Base-by-base conservation (phyloP, 768 basidiomycete species). In the Myochromella boudieri region DNA sequence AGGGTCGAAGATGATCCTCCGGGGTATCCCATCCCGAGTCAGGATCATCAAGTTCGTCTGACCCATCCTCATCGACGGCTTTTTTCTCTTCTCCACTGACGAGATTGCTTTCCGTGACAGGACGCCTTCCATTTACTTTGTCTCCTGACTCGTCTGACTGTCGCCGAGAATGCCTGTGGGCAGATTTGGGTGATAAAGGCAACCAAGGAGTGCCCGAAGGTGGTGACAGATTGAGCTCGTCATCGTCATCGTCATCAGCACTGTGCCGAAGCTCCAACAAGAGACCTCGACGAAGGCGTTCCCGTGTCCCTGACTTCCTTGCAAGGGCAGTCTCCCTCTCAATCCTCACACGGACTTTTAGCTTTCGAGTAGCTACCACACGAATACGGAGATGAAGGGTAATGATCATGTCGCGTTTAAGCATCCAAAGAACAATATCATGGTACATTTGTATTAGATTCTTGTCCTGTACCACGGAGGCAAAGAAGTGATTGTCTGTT, bases 391-490 rank as follows among this genome's bases (percentile, higher is more conserved):
- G 81, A 60, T 95, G 94, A 21, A 93, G 75, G 14, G 90, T 87
- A 42, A 90, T 77, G 14, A 97, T 71, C 53, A 98, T 74, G 59
- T 92, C 92, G 31, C 84, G 82, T 60, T 88, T 88, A 28, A 97
- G 75, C 75, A 98, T 81, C 95, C 95, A 97, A 28, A 87, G 68
- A 9, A 98, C 81, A 24, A 95, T 88, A 21, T 91, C 82, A 53
- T 86, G 78, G 64, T 89, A 95, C 41, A 82, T 63, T 4, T 78
- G 74, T 22, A 92, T 78, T 9, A 76, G 69, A 29, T 86, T 84
- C 57, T 85, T 84, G 17, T 75, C 67, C 37, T 80, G 74, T 12
- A 90, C 85, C 36, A 97, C 81, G 8, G 88, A 79, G 12, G 85
- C 85, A 52, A 87, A 88, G 65, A 93, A 94, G 51, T 91, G 85